Conservation (phyloP, 2,329 filamentous ascomycete species). For the Verticillium albo-atrum region DNA sequence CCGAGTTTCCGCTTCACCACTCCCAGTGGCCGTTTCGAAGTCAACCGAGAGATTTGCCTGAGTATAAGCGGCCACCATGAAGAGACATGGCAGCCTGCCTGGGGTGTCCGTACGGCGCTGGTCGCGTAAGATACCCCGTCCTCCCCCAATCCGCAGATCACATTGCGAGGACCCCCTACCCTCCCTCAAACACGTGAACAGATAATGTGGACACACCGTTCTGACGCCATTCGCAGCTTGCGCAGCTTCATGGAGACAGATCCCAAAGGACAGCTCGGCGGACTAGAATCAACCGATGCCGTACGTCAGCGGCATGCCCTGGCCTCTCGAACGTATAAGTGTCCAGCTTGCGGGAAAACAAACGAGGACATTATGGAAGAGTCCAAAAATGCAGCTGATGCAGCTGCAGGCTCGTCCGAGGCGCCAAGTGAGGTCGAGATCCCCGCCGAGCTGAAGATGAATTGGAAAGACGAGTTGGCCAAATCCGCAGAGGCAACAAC, state of each 20-base stretch:
- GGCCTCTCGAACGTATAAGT: conserved; percentile 63
- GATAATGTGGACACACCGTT: no score
- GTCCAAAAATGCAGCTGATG: conserved; percentile 54
- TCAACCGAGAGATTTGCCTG: conserved; percentile 94
- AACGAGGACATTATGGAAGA: conserved; percentile 73
- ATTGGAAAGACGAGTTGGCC: conserved; percentile 68
- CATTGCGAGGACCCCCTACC: no score
- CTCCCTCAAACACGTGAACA: no score
- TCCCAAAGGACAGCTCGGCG: conserved; percentile 82
- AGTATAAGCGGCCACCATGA: conserved; percentile 94
- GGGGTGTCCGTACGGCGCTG: conserved; percentile 89
- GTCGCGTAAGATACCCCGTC: conserved; percentile 43
- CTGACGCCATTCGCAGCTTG: conserved; percentile 39
- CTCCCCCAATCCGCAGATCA: no score
- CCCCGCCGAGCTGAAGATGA: conserved; percentile 57
- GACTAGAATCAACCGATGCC: conserved; percentile 69
- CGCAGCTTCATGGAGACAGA: conserved; percentile 92
- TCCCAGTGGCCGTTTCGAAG: conserved; percentile 87
- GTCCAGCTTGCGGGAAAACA: conserved; percentile 62
- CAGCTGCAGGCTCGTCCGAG: conserved; percentile 19
- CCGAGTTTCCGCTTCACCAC: conserved; percentile 96
- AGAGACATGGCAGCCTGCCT: conserved; percentile 97
- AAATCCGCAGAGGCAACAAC: conserved; percentile 19
- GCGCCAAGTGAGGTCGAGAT: conserved; percentile 40
- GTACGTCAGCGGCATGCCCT: conserved; percentile 66